Base-by-base conservation (phyloP, 2,329 filamentous ascomycete species). In the Colletotrichum sp. region DNA sequence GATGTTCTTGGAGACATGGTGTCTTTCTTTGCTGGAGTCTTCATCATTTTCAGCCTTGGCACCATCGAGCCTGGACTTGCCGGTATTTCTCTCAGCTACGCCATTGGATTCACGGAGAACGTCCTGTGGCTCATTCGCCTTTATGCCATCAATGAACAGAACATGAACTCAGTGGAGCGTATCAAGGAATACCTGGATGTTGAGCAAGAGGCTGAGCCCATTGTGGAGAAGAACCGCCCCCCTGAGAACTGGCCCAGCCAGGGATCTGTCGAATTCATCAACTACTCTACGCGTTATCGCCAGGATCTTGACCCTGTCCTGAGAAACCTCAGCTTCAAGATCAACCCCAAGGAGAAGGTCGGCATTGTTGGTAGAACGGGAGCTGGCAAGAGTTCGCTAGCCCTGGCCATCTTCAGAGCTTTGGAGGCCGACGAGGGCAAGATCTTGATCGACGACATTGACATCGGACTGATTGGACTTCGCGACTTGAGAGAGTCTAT, bases 151-250 rank as follows among this genome's bases (percentile, higher is more conserved):
- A 98, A 99, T 81, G 97, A 99, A 86, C 97, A 99, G 85, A 99
- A 98, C 86, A 99, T 99, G 97, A 99, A 99, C 86, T 96, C 96
- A 4, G 96, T 99, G 65, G 97, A 99, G 86, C 95, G 97, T 81
- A 94, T 99, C 82, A 98, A 98, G 87, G 97, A 99, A 83, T 99
- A 99, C 82, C 91, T 99, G 43, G 95, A 99, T 60, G 95, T 99
- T 1, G 96, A 99, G 80, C 96, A 98, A 83, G 97, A 99, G 86
- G 96, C 97, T 2, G 88, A 91, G 1, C 89, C 95, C 2, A 88
- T 98, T 55, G 91, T 98, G 55, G 92, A 95, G 71, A 92, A 96
- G 75, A 95, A 92, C 78, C 91, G 95, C 32, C 97, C 97, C 8
- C 89, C 94, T 1, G 85, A 89, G 6, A 93, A 95, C 82, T 99